Evolutionary conservation across 2,329 filamentous ascomycete species (phyloP), one percentile per base, ranked within the genome.

Genomic region (Aureobasidium namibiae): DNA sequence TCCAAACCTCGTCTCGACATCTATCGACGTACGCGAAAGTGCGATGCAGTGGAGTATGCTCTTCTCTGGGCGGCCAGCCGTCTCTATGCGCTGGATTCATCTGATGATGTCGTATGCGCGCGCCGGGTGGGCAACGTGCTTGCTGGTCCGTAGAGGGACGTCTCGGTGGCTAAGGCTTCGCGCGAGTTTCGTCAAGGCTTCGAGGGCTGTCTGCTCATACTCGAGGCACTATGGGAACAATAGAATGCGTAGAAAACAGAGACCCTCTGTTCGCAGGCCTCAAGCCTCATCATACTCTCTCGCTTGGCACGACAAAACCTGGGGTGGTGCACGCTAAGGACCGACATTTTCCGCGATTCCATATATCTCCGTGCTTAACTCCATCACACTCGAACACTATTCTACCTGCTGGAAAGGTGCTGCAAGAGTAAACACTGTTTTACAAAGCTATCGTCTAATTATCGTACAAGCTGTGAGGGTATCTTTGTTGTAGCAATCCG

Each of bases 11-110:
- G 9, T 21, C 16, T 26, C 14, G n/a, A 29, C 18, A 34, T 21
- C 18, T 26, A 14, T 23, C 10, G 18, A 56, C 52, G 3, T 29
- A 57, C 54, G 41, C 21, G 10, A 46, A 57, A 29, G 54, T 34
- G 38, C 54, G 54, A 57, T 57, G 54, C 8, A 46, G 42, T n/a
- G 54, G 33, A 48, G 41, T 39, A 16, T 57, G 54, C 8, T 57
- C 54, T 48, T 57, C 54, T 48, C 54, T 29, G 41, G 57, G 57
- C 57, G 57, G 57, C 57, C 57, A 59, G 45, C 46, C 57, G 57
- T 53, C 57, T 50, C 57, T 50, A 59, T 59, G 62, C 39, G 60
- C 59, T 38, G 62, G 62, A 49, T 63, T 63, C 62, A 63, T 63
- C 52, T 46, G 48, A 56, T 23, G 58, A 48, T 48, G 39, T 31